A percentile compares a stretch with the other conserved stretches of the same genome.
Conservation (phyloP, 2,329 filamentous ascomycete genomes). For the Moelleriella libera region DNA sequence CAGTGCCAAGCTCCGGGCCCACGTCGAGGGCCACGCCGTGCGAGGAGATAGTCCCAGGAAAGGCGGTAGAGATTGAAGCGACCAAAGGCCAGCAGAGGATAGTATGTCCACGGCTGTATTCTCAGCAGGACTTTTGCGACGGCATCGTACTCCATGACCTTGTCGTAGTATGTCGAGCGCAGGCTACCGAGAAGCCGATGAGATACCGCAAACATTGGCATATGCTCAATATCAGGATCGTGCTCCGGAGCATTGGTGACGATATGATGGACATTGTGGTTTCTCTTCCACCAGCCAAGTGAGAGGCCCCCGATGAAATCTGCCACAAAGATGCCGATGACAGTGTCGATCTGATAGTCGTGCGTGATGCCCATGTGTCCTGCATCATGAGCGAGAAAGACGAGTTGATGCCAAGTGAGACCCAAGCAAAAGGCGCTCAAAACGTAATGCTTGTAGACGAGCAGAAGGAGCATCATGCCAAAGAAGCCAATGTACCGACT, state of each 20-base stretch:
- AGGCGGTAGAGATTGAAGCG: constrained; percentile 79
- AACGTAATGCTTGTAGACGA: constrained; percentile 52
- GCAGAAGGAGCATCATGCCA: constrained; percentile 41
- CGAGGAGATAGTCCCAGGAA: constrained; percentile 64
- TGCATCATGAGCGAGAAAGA: constrained; percentile 88
- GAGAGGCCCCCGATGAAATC: constrained; percentile 83
- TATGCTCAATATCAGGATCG: constrained; percentile 86
- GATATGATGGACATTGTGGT: constrained; percentile 93
- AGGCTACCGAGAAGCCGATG: constrained; percentile 65
- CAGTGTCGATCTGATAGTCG: constrained; percentile 66
- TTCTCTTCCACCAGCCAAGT: constrained; percentile 93
- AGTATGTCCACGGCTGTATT: constrained; percentile 75
- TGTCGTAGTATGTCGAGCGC: constrained; percentile 71
- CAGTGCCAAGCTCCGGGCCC: constrained; percentile 75
- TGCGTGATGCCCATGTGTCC: constrained; percentile 98
- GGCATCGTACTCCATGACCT: constrained; percentile 63
- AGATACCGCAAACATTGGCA: constrained; percentile 79
- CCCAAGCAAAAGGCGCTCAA: constrained; percentile 64
- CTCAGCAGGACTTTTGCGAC: constrained; percentile 55
- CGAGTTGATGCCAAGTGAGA: constrained; percentile 83
- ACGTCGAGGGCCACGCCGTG: constrained; percentile 55
- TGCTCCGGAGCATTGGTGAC: constrained; percentile 92
- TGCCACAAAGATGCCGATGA: constrained; percentile 81
- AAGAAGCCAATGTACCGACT: constrained; percentile 57
- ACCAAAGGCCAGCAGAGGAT: constrained; percentile 64